Evolutionary conservation across 148 eudicot species (phyloP).

Genomic region (Tetragonia tetragonoides): DNA sequence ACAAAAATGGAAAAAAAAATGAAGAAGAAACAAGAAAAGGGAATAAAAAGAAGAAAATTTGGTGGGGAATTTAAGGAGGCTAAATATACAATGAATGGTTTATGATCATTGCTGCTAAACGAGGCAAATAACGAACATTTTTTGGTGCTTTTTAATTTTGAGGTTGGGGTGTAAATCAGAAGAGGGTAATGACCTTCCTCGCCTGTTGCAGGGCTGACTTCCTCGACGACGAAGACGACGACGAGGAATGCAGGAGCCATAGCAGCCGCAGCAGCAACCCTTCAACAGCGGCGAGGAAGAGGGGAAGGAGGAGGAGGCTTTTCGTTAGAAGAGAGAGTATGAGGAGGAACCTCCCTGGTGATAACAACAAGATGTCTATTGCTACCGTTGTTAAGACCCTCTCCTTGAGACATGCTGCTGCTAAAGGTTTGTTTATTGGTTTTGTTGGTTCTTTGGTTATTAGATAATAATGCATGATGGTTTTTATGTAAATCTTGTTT

Average conservation of each 20-base stretch:
- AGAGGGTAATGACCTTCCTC: constrained; percentile 31
- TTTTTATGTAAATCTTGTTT: no score
- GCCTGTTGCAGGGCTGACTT: constrained; percentile 46
- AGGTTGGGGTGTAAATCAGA: constrained; percentile 25
- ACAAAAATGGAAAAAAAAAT: neutral
- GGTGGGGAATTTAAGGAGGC: constrained; percentile 8
- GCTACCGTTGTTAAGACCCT: constrained; percentile 48
- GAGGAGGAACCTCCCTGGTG: constrained; percentile 10
- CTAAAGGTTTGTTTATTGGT: constrained; percentile 23
- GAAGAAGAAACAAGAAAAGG: neutral
- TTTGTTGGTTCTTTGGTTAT: neutral
- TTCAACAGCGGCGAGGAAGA: constrained; percentile 19
- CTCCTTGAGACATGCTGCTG: constrained; percentile 30
- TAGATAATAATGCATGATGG: neutral
- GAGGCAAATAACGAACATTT: constrained; percentile 16
- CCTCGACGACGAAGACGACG: constrained; percentile 45
- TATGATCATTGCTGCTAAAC: constrained; percentile 12
- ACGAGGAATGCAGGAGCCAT: constrained; percentile 1
- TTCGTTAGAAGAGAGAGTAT: neutral
- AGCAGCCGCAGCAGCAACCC: constrained; percentile 11
- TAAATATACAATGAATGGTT: constrained; percentile 24
- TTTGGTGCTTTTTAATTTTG: constrained; percentile 12
- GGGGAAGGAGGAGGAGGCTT: constrained; percentile 21
- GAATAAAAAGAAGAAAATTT: neutral
- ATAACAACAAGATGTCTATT: constrained; percentile 31